These are phyloP conservation scores for Malassezia sympodialis DNA, from an alignment of 1,284 basidiomycete species.

Conservation along the genomic window DNA sequence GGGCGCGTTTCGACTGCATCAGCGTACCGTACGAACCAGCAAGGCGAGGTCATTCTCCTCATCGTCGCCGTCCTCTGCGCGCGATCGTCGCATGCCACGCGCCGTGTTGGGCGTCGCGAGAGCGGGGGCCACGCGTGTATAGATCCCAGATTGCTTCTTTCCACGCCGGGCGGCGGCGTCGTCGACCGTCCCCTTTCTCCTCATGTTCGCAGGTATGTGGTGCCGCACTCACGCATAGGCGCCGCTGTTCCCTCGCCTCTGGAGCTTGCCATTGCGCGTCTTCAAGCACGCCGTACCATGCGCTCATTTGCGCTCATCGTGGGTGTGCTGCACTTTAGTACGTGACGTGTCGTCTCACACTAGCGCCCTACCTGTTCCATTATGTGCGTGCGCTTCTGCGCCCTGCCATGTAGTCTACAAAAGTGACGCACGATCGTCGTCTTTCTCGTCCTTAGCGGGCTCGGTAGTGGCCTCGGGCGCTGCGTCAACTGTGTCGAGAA, in stretches of 20 bases:
- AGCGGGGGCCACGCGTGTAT: neutral
- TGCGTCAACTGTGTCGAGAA: neutral
- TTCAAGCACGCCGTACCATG: constrained; percentile 12
- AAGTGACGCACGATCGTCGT: constrained; percentile 5
- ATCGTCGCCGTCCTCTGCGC: neutral
- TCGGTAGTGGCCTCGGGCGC: neutral
- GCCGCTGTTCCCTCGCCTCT: constrained; percentile 15
- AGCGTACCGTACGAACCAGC: constrained; percentile 7
- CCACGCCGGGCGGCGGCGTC: neutral
- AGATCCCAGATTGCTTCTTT: neutral
- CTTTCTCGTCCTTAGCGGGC: neutral
- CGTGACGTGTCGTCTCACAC: neutral
- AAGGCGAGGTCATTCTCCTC: constrained; percentile 8
- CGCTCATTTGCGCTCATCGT: constrained; percentile 15
- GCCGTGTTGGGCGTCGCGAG: neutral
- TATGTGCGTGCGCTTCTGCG: constrained; percentile 4
- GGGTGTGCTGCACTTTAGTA: constrained; percentile 18
- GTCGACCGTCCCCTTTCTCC: neutral
- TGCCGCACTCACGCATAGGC: constrained; percentile 4
- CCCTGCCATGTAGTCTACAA: constrained; percentile 7
- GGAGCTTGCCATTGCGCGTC: constrained; percentile 14
- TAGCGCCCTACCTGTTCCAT: constrained; percentile 17
- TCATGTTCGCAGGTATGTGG: constrained; percentile 17
- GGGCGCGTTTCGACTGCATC: constrained; percentile 13
- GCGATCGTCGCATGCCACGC: constrained; percentile 4